phyloP scores from a whole-genome alignment of 106 monocot species.

The Xerophyta viscosa region DNA sequence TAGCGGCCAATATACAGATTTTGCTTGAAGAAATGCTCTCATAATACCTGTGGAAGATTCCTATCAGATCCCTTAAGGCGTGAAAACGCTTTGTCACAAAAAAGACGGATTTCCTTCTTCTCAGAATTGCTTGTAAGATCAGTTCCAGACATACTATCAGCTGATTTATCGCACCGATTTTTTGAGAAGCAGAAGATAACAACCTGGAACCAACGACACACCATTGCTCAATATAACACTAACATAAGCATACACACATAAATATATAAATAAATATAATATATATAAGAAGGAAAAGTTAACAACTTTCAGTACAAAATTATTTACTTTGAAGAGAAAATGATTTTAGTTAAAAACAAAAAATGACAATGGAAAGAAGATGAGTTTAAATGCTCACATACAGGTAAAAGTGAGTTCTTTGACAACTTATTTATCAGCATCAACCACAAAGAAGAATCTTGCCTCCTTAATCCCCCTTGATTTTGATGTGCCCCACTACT shows the following conservation, averaged over 20 bases:
- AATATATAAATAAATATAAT: no score
- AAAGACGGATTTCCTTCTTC: slow-evolving; percentile 82
- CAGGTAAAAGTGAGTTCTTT: slow-evolving; percentile 78
- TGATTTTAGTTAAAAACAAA: background rate
- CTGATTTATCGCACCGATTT: slow-evolving; percentile 85
- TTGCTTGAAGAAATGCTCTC: background rate
- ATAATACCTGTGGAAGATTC: slow-evolving; percentile 81
- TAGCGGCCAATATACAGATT: no score
- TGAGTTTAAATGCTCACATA: slow-evolving; percentile 19
- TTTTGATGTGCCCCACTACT: slow-evolving; percentile 32
- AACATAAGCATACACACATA: no score
- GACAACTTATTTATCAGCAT: slow-evolving; percentile 67
- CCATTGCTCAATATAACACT: no score
- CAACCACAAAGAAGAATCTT: slow-evolving; percentile 69
- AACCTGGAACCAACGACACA: slow-evolving; percentile 34
- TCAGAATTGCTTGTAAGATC: slow-evolving; percentile 89
- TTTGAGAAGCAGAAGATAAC: slow-evolving; percentile 99
- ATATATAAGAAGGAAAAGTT: no score
- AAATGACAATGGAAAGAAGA: background rate
- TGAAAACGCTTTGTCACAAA: slow-evolving; percentile 95
- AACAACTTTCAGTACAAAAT: no score
- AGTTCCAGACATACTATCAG: slow-evolving; percentile 48
- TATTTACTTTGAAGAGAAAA: no score
- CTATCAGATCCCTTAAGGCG: slow-evolving; percentile 93
- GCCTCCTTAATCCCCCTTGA: slow-evolving; percentile 48